A percentile compares a stretch with the other conserved stretches of the same genome.
Evolutionary conservation across 441 rosid genomes (phyloP).

Genomic region (Theobroma grandiflorum): DNA sequence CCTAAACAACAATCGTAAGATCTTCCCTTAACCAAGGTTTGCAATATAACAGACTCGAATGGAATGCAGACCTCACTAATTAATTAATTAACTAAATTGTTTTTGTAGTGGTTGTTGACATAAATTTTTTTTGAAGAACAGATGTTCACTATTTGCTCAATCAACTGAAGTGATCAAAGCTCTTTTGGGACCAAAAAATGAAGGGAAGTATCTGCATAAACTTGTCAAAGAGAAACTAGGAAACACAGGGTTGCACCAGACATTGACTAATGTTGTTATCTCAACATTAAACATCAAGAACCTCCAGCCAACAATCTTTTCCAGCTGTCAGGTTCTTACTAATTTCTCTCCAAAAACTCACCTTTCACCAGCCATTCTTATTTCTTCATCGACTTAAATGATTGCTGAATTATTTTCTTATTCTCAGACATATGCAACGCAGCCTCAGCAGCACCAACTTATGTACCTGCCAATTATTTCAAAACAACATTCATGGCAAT

Average conservation of each 20-base stretch:
- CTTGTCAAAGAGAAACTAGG: slow-evolving; percentile 39
- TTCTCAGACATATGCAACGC: slow-evolving; percentile 65
- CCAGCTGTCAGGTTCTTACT: slow-evolving; percentile 38
- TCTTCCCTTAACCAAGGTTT: too few relatives aligned
- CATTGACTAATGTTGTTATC: slow-evolving; percentile 48
- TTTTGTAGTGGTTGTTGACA: too few relatives aligned
- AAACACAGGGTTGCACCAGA: slow-evolving; percentile 33
- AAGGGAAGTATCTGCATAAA: slow-evolving; percentile 33
- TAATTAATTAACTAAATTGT: background rate
- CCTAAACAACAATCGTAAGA: too few relatives aligned
- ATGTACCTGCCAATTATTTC: slow-evolving; percentile 66
- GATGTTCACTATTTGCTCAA: background rate
- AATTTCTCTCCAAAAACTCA: too few relatives aligned
- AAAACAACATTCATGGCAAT: slow-evolving; percentile 44
- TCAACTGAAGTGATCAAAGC: slow-evolving; percentile 15
- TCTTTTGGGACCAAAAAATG: slow-evolving; percentile 39
- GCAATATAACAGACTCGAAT: too few relatives aligned
- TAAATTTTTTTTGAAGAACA: background rate
- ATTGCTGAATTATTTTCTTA: slow-evolving; percentile 30
- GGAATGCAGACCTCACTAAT: background rate
- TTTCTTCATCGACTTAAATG: too few relatives aligned
- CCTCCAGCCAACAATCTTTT: slow-evolving; percentile 54
- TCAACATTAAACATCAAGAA: slow-evolving; percentile 53
- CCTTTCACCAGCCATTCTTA: too few relatives aligned
- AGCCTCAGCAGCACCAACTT: slow-evolving; percentile 87